Evolutionary conservation across 306 rosid species (phyloP), one percentile per base, ranked within the genome.

Genomic region (Gastrolobium villosum): DNA sequence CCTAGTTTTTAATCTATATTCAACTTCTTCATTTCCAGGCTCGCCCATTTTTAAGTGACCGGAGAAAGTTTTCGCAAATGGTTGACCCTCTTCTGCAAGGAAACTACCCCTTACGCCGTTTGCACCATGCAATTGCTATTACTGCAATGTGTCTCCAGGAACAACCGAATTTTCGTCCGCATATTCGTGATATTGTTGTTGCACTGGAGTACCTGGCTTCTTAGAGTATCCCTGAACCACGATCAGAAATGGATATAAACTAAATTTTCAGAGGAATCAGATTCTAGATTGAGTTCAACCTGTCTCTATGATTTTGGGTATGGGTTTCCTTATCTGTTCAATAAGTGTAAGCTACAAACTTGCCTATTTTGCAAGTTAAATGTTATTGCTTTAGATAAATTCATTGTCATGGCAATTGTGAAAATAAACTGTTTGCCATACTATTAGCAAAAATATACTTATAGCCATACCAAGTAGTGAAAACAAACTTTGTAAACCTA

Each of bases 101-200:
- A 66, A 84, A 71, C n/a, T 91, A 70, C 84, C 93, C 93, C 1
- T 44, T 80, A 57, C 96, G 93, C 10, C 85, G 86, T 75, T 82
- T 93, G 84, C 94, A 93, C 54, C 91, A 91, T 62, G 93, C 98
- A 44, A 81, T 93, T 81, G 93, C 93, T 65, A 69, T 89, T 14
- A 89, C 94, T 59, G 96, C 96, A 30, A 89, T 93, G 96, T 93
- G 96, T 78, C 90, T 93, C 13, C 96, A 84, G 78, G 91, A 91
- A 75, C 86, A 93, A 37, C 96, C 94, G 0, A 85, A 76, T 55
- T 79, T 86, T 43, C 94, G 96, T 41, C 98, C 98, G 44, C 85
- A 69, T 40, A 85, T 93, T 39, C 36, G 79, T 14, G 98, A 89
- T 61, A 93, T 93, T 80, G 94, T 93, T 13, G 88, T 76, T 34